These are phyloP conservation scores for Eimeria maxima DNA, from an alignment of 169 alveolate species.

Conservation along the genomic window DNA sequence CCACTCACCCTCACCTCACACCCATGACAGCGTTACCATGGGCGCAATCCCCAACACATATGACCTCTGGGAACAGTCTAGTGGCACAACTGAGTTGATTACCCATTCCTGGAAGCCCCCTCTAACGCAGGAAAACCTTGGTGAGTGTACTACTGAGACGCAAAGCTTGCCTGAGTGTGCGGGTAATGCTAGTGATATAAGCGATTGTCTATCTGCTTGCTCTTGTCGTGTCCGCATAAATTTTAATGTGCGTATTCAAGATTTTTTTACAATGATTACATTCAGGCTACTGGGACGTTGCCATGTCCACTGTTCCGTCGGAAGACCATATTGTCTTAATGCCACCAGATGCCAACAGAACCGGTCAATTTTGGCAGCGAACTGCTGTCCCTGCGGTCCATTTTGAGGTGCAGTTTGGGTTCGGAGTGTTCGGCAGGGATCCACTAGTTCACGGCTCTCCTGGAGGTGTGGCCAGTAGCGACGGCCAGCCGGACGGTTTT, in stretches of 20 bases:
- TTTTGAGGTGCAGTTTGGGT: slow-evolving; percentile 86
- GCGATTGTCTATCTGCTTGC: not conserved
- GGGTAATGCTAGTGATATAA: not conserved
- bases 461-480: slow-evolving; percentile 18
- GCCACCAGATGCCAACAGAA: slow-evolving; percentile 86
- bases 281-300: slow-evolving; percentile 85
- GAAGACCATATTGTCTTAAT: slow-evolving; percentile 84
- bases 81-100: slow-evolving; percentile 38
- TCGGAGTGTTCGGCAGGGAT: slow-evolving; percentile 84
- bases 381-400: slow-evolving; percentile 85
- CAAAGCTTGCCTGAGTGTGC: not conserved
- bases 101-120: slow-evolving; percentile 76
- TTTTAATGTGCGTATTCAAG: not conserved
- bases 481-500: slow-evolving; percentile 85
- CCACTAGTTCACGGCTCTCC: not conserved
- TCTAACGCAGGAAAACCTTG: slow-evolving; percentile 51
- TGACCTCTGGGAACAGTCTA: slow-evolving; percentile 58
- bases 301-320: slow-evolving; percentile 87
- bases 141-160: not conserved
- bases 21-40: not conserved
- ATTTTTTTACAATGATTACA: not conserved
- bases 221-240: not conserved
- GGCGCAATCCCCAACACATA: not conserved
- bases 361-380: slow-evolving; percentile 89
- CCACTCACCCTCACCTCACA: slow-evolving; percentile 1